Conservation (phyloP, 768 basidiomycete species). For the Kwoniella sp. region DNA sequence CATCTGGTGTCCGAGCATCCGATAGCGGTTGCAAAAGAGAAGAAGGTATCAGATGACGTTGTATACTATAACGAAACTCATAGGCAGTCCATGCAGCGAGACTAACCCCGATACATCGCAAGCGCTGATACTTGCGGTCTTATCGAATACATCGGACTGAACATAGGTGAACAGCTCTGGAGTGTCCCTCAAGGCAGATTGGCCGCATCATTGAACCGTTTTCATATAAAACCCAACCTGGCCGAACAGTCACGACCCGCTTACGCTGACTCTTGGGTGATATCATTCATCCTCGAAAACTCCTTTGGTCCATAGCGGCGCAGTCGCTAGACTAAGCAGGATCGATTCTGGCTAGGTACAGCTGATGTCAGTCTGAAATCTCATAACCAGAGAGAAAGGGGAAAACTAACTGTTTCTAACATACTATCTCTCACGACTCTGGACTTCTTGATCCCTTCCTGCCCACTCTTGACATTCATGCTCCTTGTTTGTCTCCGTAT, state of each 20-base stretch:
- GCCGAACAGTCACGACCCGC: background rate
- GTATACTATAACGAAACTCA: background rate
- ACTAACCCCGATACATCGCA: background rate
- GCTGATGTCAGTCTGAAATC: background rate
- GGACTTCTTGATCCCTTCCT: constrained; percentile 2
- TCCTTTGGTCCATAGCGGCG: constrained; percentile 30
- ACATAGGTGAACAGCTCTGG: no score
- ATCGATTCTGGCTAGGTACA: constrained; percentile 32
- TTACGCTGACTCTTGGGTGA: background rate
- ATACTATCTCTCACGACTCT: constrained; percentile 27
- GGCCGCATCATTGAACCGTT: no score
- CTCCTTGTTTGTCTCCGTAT: constrained; percentile 6
- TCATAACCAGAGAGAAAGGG: no score
- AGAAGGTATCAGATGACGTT: background rate
- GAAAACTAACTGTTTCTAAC: constrained; percentile 35
- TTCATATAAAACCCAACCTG: no score
- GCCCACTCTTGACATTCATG: constrained; percentile 7
- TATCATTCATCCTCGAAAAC: background rate
- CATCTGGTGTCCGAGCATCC: background rate
- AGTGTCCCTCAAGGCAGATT: no score
- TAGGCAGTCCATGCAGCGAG: background rate
- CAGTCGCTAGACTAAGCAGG: constrained; percentile 39
- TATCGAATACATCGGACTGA: no score
- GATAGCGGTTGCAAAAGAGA: no score
- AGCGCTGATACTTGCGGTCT: no score